Conservation (phyloP, 805 yeast genomes). For the Lipomyces oligophaga region DNA sequence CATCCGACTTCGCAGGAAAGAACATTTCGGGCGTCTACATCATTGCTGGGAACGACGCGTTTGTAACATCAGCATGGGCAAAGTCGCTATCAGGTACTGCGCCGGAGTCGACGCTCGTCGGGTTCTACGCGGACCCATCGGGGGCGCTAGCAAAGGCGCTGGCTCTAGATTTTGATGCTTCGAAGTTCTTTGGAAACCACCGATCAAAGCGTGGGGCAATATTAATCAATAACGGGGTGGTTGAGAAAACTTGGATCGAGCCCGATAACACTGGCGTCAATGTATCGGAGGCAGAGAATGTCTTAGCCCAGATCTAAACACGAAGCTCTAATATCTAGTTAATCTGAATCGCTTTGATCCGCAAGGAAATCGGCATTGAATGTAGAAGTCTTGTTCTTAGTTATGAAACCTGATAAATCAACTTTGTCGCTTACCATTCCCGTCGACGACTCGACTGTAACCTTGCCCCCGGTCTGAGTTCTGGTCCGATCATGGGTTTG, state of each 20-base stretch:
- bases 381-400: no score
- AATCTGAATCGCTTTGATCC: slow-evolving; percentile 24
- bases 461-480: neutral
- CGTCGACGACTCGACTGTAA: neutral
- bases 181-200: slow-evolving; percentile 67
- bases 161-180: slow-evolving; percentile 71
- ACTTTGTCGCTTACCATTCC: no score
- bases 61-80: slow-evolving; percentile 80
- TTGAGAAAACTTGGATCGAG: slow-evolving; percentile 63
- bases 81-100: slow-evolving; percentile 37
- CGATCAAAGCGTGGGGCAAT: slow-evolving; percentile 76
- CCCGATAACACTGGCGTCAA: slow-evolving; percentile 75
- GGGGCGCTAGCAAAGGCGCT: slow-evolving; percentile 66
- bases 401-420: no score
- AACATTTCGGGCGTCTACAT: slow-evolving; percentile 64
- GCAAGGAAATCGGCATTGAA: slow-evolving; percentile 21
- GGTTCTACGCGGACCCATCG: slow-evolving; percentile 73
- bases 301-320: slow-evolving; percentile 31
- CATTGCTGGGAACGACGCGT: slow-evolving; percentile 80
- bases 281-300: slow-evolving; percentile 25
- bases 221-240: slow-evolving; percentile 70
- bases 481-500: slow-evolving; percentile 8
- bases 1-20: slow-evolving; percentile 53
- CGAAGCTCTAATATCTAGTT: no score
- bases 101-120: slow-evolving; percentile 40